Percentiles rank a stretch among this genome's conserved stretches.
These are phyloP conservation scores for Crinitomyces ghanaensis DNA, from an alignment of 805 yeast genomes.

Conservation along the genomic window DNA sequence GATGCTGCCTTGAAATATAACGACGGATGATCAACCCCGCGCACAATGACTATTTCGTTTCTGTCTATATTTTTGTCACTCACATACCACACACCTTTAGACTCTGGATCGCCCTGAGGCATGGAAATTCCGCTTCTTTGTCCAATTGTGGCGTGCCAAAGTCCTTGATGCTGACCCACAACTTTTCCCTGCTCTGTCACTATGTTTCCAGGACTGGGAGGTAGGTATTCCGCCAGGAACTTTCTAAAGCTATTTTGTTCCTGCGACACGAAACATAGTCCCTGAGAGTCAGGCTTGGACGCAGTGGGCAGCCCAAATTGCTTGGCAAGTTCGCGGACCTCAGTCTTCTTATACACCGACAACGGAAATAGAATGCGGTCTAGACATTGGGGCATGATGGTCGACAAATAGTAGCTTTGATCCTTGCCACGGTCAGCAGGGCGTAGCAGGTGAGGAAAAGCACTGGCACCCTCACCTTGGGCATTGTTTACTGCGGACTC, in stretches of 20 bases:
- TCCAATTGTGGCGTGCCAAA: conserved; percentile 95
- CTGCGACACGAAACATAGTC: conserved; percentile 79
- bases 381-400: conserved; percentile 39
- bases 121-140: conserved; percentile 68
- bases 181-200: conserved; percentile 61
- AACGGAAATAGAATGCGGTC: conserved; percentile 59
- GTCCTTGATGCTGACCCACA: conserved; percentile 76
- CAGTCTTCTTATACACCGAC: conserved; percentile 65
- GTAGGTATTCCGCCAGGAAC: conserved; percentile 65
- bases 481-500: background rate
- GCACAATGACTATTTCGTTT: conserved; percentile 72
- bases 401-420: conserved; percentile 83
- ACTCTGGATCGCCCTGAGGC: conserved; percentile 79
- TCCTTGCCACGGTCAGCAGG: conserved; percentile 58
- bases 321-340: conserved; percentile 59
- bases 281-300: conserved; percentile 85
- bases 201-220: conserved; percentile 65
- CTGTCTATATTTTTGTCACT: conserved; percentile 50
- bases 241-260: conserved; percentile 50
- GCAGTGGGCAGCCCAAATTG: conserved; percentile 46
- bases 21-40: conserved; percentile 48
- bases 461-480: conserved; percentile 11
- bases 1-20: conserved; percentile 37
- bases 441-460: conserved; percentile 39
- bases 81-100: conserved; percentile 78